Conservation (phyloP, 257 asterid genomes). For the Linderniella brevidens region DNA sequence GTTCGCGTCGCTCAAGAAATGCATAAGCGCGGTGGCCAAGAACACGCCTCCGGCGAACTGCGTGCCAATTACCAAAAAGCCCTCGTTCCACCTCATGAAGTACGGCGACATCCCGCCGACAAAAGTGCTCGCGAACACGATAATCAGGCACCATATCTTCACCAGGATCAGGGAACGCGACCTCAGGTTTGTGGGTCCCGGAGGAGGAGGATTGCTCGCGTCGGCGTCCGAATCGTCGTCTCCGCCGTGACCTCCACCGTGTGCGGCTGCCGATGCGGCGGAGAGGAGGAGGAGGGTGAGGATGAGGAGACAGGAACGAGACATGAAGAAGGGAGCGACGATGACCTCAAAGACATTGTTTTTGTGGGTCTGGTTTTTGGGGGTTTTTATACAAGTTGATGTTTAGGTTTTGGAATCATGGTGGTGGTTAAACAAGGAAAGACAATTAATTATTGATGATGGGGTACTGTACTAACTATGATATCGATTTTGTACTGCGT, state of each 20-base stretch:
- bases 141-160: constrained; percentile 64
- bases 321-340: constrained; percentile 16
- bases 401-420: too few relatives aligned
- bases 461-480: too few relatives aligned
- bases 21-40: constrained; percentile 77
- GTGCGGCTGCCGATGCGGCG: constrained; percentile 33
- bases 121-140: constrained; percentile 62
- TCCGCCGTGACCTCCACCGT: constrained; percentile 31
- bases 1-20: constrained; percentile 74
- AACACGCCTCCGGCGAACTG: constrained; percentile 96
- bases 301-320: constrained; percentile 20
- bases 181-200: constrained; percentile 36
- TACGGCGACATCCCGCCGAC: constrained; percentile 78
- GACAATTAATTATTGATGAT: too few relatives aligned
- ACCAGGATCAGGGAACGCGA: constrained; percentile 40
- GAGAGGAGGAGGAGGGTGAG: constrained; percentile 23
- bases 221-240: constrained; percentile 21
- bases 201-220: not conserved
- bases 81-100: constrained; percentile 77
- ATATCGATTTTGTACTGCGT: too few relatives aligned
- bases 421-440: too few relatives aligned
- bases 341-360: too few relatives aligned
- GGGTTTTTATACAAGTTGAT: too few relatives aligned
- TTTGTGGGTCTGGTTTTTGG: too few relatives aligned
- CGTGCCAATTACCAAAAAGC: constrained; percentile 56